phyloP scores from a whole-genome alignment of 345 rosid genomes.

The Lagerstroemia speciosa region DNA sequence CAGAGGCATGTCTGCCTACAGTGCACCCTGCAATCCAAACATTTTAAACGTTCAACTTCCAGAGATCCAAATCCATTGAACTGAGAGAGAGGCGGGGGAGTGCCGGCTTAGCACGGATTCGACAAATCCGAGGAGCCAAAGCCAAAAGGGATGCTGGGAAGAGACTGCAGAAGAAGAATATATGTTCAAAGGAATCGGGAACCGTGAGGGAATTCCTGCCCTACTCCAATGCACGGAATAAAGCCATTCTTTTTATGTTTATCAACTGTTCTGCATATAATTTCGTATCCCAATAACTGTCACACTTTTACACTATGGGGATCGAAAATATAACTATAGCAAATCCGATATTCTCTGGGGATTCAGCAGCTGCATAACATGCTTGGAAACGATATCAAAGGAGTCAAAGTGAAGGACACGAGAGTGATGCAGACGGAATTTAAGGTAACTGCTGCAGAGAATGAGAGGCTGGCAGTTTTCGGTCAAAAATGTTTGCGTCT shows the following conservation, averaged over 20 bases:
- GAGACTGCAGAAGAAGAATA: slow-evolving; percentile 7
- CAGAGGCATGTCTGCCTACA: too few species aligned
- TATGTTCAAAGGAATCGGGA: slow-evolving; percentile 42
- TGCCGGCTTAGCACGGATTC: not conserved
- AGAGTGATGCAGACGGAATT: slow-evolving; percentile 3
- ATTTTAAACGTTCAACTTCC: not conserved
- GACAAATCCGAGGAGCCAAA: not conserved
- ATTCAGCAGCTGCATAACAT: not conserved
- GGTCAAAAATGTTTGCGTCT: slow-evolving; percentile 50
- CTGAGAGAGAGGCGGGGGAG: not conserved
- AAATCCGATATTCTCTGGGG: not conserved
- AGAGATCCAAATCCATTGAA: not conserved
- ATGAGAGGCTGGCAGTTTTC: slow-evolving; percentile 8
- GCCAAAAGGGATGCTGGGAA: not conserved
- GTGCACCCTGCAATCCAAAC: not conserved
- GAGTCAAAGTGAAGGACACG: not conserved
- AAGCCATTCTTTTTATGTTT: slow-evolving; percentile 13
- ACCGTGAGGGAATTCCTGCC: slow-evolving; percentile 44
- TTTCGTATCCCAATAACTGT: not conserved
- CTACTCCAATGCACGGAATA: slow-evolving; percentile 35
- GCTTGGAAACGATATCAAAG: not conserved
- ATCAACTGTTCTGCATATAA: not conserved
- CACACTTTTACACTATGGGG: not conserved
- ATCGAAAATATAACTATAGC: not conserved
- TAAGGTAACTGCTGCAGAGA: not conserved